Conservation (phyloP, 768 basidiomycete species). For the Lentinula boryana region DNA sequence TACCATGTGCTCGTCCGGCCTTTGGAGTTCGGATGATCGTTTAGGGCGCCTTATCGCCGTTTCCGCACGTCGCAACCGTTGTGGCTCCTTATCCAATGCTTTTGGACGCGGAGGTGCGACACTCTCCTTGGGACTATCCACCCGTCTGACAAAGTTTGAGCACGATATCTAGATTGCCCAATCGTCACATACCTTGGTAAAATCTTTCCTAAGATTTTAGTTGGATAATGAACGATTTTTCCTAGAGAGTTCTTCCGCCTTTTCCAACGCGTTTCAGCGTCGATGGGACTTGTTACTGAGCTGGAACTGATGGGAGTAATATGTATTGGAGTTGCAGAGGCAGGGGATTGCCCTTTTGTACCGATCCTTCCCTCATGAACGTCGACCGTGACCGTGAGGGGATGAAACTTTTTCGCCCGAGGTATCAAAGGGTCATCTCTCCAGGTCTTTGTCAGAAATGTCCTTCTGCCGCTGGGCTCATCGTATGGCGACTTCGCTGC, state of each 20-base stretch:
- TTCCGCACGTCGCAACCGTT: neutral
- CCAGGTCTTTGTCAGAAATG: neutral
- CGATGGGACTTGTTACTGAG: neutral
- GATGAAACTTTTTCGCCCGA: neutral
- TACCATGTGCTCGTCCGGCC: neutral
- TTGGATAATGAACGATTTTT: neutral
- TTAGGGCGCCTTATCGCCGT: neutral
- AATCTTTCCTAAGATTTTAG: neutral
- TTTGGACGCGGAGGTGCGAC: neutral
- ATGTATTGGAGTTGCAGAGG: neutral
- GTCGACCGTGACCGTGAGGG: neutral
- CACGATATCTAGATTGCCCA: no score
- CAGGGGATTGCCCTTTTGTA: neutral
- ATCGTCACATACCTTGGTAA: neutral
- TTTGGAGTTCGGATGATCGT: neutral
- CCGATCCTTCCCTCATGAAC: neutral
- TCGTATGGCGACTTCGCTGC: constrained; percentile 2
- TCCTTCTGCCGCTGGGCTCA: neutral
- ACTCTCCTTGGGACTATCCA: neutral
- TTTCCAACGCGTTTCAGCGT: neutral
- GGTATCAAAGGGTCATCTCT: neutral
- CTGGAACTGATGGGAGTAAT: neutral
- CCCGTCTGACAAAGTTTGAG: neutral
- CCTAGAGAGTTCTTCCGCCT: neutral
- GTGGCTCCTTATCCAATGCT: neutral